phyloP scores from a whole-genome alignment of 805 yeast genomes.

The Candida taoyuanica region DNA sequence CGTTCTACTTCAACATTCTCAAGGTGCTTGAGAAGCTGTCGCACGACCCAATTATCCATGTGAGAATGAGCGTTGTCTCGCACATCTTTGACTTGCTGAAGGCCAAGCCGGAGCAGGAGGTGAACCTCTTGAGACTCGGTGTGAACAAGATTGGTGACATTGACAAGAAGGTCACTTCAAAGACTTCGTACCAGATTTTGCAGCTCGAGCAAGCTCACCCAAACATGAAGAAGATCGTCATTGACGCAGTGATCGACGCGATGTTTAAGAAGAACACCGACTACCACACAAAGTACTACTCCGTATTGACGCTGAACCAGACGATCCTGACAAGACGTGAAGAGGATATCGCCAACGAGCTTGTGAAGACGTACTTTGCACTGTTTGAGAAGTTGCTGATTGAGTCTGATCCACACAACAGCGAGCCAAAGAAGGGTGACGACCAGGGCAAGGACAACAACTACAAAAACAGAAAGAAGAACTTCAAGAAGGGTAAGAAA shows the following conservation, averaged over 20 bases:
- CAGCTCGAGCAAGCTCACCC: constrained; percentile 89
- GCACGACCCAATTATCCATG: constrained; percentile 90
- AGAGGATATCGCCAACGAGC: constrained; percentile 71
- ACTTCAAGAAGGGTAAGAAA: constrained; percentile 75
- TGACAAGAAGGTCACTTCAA: constrained; percentile 86
- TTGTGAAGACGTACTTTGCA: constrained; percentile 80
- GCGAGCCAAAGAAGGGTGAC: constrained; percentile 35
- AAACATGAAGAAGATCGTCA: constrained; percentile 82
- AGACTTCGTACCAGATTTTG: constrained; percentile 75
- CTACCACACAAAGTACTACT: constrained; percentile 83
- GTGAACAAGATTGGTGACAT: constrained; percentile 93
- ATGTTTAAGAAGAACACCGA: constrained; percentile 72
- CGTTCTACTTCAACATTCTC: constrained; percentile 66
- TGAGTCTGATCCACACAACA: constrained; percentile 52
- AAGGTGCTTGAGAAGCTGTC: constrained; percentile 72
- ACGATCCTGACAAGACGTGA: constrained; percentile 81
- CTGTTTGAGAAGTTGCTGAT: constrained; percentile 79
- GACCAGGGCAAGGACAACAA: constrained; percentile 38
- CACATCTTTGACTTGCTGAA: constrained; percentile 78
- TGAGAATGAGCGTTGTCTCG: constrained; percentile 68
- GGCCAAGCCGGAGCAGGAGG: constrained; percentile 95
- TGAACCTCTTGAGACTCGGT: constrained; percentile 79
- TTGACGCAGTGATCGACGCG: constrained; percentile 76
- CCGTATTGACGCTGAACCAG: constrained; percentile 86
- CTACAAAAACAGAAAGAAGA: constrained; percentile 65